Percentiles rank a stretch among this genome's conserved stretches.
phyloP scores from a whole-genome alignment of 495 filamentous ascomycete species.

The Choiromyces venosus region DNA sequence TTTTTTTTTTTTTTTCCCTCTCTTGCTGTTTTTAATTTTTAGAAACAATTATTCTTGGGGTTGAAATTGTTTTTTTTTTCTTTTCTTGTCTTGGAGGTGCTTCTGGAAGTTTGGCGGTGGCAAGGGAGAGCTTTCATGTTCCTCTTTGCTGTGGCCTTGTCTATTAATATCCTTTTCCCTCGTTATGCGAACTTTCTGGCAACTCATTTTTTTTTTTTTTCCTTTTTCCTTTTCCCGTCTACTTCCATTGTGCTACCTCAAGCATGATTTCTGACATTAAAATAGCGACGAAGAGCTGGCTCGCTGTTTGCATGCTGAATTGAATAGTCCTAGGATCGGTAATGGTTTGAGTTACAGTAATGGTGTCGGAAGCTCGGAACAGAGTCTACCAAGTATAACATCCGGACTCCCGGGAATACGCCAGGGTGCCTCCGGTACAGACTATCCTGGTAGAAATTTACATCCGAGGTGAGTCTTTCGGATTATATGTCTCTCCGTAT shows the following conservation, averaged over 20 bases:
- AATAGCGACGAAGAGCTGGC: background rate
- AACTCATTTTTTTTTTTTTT: background rate
- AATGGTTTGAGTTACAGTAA: background rate
- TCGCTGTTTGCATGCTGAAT: background rate
- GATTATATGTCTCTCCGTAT: background rate
- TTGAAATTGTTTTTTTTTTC: background rate
- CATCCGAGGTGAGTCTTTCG: background rate
- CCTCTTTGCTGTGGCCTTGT: background rate
- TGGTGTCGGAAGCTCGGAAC: background rate
- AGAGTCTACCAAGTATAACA: background rate
- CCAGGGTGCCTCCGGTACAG: background rate
- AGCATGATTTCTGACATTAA: background rate
- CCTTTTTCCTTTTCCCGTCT: background rate
- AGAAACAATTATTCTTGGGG: background rate
- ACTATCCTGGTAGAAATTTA: background rate
- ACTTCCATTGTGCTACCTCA: background rate
- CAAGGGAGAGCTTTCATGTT: background rate
- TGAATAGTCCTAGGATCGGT: background rate
- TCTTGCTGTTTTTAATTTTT: background rate
- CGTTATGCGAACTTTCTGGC: background rate
- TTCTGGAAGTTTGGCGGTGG: background rate
- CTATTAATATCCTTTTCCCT: background rate
- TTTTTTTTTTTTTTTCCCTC: background rate
- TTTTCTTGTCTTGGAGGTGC: background rate
- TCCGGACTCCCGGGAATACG: background rate